These are phyloP conservation scores for Paracorniculantispora psalliotae DNA, from an alignment of 2,329 filamentous ascomycete species.

Conservation along the genomic window DNA sequence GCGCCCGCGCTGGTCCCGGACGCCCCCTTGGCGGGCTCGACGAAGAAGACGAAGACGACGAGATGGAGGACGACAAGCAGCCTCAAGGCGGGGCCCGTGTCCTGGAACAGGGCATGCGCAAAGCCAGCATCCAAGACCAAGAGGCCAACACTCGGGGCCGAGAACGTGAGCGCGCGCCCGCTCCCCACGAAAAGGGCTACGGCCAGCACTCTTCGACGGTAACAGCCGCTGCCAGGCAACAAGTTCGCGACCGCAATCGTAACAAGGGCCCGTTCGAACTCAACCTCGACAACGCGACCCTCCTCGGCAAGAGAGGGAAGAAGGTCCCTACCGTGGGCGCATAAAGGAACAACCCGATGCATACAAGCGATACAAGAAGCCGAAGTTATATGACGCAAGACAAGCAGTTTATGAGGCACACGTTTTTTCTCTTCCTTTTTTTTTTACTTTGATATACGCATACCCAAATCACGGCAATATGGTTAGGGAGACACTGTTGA, in stretches of 20 bases:
- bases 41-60: conserved; percentile 61
- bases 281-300: conserved; percentile 82
- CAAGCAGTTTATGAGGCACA: neutral
- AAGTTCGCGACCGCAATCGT: conserved; percentile 61
- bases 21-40: conserved; percentile 59
- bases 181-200: conserved; percentile 60
- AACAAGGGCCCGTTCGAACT: conserved; percentile 86
- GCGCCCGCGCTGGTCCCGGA: conserved; percentile 61
- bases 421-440: too few relatives aligned
- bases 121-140: conserved; percentile 64
- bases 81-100: conserved; percentile 53
- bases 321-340: conserved; percentile 45
- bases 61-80: conserved; percentile 60
- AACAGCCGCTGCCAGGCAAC: conserved; percentile 75
- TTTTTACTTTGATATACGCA: conserved; percentile 7
- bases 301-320: conserved; percentile 67
- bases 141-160: conserved; percentile 26
- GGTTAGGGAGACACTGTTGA: neutral
- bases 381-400: neutral
- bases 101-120: conserved; percentile 82
- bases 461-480: conserved; percentile 1
- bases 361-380: neutral
- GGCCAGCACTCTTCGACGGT: conserved; percentile 84
- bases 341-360: conserved; percentile 24
- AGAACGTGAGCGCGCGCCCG: conserved; percentile 20